Base-by-base conservation (phyloP, 306 rosid species). In the Cucurbita moschata region DNA sequence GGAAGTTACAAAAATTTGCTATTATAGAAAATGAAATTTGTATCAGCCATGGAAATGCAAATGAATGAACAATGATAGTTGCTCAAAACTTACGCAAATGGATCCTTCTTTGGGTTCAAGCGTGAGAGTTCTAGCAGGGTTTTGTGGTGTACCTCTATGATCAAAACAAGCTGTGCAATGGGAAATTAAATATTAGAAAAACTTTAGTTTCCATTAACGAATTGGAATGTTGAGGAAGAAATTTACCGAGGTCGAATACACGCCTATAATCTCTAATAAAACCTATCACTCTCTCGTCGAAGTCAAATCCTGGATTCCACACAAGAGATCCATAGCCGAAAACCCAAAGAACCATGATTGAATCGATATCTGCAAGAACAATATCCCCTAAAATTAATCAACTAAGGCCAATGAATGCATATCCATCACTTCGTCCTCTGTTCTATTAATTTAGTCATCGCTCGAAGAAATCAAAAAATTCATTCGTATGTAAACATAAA, bases 311-410 rank as follows among this genome's bases (percentile, higher is more conserved):
- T 0, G 96, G 96, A 86, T 91, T 95, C 99, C 99, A 95, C 65
- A 87, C 96, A 40, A 95, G 87, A 59, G 99, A 95, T 73, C 99
- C 99, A 53, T 95, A 95, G 81, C 99, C 97, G 71, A 95, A 95
- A 58, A 95, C 82, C 99, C 99, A 95, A 80, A 95, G 90, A 23
- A 89, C 96, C 99, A 95, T 94, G 76, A 77, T 61, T 79, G 78
- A 23, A n/a, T 39, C 13, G 75, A 46, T 56, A 21, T 51, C 96
- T 82, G 91, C 71, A 43, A 72, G 50, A 43, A n/a, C 2, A 77
- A 61, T 39, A 39, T 58, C 1, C 39, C 44, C 67, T n/a, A 30
- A 47, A 23, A 47, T 30, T 44, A 49, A 49, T 30, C 74, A 69
- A 69, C 14, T 47, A 67, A 18, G 18, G 19, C 56, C 3, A 61